Evolutionary conservation across 2,329 filamentous ascomycete species (phyloP).

Genomic region (Escovopsis sp.): DNA sequence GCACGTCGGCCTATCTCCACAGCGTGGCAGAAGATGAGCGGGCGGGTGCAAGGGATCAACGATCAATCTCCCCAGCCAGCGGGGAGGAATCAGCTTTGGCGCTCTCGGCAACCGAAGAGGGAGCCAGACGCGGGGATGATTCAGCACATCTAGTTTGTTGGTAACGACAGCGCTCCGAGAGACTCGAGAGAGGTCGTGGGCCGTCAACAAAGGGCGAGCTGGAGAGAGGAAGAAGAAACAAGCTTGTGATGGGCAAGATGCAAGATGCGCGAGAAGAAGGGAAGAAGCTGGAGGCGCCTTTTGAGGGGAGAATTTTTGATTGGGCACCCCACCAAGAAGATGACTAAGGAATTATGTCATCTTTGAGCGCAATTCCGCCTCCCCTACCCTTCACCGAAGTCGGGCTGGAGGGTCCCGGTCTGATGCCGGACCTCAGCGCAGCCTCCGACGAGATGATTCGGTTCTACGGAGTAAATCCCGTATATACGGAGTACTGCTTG

Average conservation of each 20-base stretch:
- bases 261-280: conserved; percentile 3
- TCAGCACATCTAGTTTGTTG: conserved; percentile 7
- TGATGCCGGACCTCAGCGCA: no score
- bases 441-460: no score
- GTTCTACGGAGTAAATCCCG: no score
- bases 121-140: conserved; percentile 4
- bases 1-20: background rate
- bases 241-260: conserved; percentile 3
- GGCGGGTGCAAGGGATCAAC: background rate
- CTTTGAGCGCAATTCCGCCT: no score
- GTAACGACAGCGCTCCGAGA: no score
- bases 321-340: no score
- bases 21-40: no score
- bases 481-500: no score
- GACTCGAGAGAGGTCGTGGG: conserved; percentile 5
- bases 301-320: background rate
- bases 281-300: conserved; percentile 3
- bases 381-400: no score
- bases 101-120: conserved; percentile 8
- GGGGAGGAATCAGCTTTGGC: conserved; percentile 3
- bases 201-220: conserved; percentile 1
- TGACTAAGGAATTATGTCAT: no score
- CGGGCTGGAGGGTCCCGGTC: no score
- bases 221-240: conserved; percentile 1
- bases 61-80: background rate